phyloP scores from a whole-genome alignment of 768 basidiomycete genomes.

The Termitomyces sp. region DNA sequence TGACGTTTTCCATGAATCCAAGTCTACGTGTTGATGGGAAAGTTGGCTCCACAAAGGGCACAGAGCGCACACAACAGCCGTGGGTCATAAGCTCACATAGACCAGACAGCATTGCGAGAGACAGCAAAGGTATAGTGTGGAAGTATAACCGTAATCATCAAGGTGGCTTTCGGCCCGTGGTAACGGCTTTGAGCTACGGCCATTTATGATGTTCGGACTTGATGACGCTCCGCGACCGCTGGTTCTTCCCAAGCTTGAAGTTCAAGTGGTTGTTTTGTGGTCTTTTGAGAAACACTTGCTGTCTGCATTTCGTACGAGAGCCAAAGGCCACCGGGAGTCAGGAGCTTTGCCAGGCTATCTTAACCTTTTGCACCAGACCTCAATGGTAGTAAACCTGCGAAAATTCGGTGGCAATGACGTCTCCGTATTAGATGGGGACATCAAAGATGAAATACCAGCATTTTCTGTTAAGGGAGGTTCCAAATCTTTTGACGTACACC shows the following conservation, averaged over 20 bases:
- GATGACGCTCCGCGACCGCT: background rate
- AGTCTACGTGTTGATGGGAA: background rate
- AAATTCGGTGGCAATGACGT: background rate
- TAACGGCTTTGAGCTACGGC: background rate
- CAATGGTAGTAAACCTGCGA: background rate
- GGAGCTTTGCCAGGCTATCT: background rate
- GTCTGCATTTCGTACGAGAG: background rate
- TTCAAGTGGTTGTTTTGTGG: background rate
- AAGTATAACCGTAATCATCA: background rate
- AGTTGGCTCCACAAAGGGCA: background rate
- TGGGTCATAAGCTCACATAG: background rate
- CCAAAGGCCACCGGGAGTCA: background rate
- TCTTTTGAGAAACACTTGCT: background rate
- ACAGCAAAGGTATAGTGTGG: background rate
- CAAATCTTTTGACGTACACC: background rate
- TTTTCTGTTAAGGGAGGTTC: background rate
- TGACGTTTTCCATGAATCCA: background rate
- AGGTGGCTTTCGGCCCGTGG: background rate
- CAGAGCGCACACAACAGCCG: too few species aligned
- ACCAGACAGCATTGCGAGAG: background rate
- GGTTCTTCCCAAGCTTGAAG: background rate
- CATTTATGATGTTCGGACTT: background rate
- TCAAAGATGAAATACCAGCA: background rate
- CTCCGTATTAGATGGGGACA: background rate
- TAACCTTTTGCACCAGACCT: background rate